Conservation (phyloP, 192 early-diverging fungal genomes). For the Dissophora globulifera region DNA sequence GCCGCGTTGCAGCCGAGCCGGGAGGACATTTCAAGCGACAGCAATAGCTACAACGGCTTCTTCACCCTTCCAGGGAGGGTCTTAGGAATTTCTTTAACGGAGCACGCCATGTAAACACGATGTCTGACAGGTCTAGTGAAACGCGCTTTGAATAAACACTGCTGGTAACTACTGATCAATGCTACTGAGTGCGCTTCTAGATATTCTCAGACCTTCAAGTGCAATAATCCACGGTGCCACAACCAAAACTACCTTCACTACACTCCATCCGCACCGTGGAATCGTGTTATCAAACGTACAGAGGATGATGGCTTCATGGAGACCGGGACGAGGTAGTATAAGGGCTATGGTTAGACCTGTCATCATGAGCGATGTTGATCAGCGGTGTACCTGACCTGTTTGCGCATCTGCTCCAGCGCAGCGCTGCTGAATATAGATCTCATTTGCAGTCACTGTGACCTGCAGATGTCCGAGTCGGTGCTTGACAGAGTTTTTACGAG, state of each 20-base stretch:
- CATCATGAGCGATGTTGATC: too few relatives aligned
- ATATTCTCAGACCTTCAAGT: slow-evolving; percentile 47
- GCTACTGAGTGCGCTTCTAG: too few relatives aligned
- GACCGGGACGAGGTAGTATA: slow-evolving; percentile 37
- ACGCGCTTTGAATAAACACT: too few relatives aligned
- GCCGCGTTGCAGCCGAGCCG: not conserved
- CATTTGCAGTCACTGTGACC: slow-evolving; percentile 29
- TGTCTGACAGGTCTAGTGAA: too few relatives aligned
- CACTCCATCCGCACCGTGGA: slow-evolving; percentile 4
- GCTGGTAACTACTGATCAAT: too few relatives aligned
- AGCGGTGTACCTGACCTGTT: too few relatives aligned
- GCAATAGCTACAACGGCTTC: slow-evolving; percentile 9
- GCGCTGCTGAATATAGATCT: slow-evolving; percentile 41
- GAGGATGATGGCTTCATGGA: slow-evolving; percentile 50
- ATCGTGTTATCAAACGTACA: slow-evolving; percentile 48
- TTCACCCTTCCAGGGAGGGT: slow-evolving; percentile 17
- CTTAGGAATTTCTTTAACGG: slow-evolving; percentile 7
- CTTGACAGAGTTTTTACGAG: slow-evolving; percentile 46
- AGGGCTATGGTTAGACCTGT: too few relatives aligned
- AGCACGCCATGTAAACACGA: slow-evolving; percentile 39
- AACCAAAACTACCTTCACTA: slow-evolving; percentile 51
- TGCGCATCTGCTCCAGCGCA: slow-evolving; percentile 23
- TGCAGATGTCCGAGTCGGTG: slow-evolving; percentile 47
- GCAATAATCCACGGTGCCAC: slow-evolving; percentile 35
- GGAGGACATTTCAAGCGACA: slow-evolving; percentile 9